Base-by-base conservation (phyloP, 495 filamentous ascomycete species). In the Tirmania nivea region DNA sequence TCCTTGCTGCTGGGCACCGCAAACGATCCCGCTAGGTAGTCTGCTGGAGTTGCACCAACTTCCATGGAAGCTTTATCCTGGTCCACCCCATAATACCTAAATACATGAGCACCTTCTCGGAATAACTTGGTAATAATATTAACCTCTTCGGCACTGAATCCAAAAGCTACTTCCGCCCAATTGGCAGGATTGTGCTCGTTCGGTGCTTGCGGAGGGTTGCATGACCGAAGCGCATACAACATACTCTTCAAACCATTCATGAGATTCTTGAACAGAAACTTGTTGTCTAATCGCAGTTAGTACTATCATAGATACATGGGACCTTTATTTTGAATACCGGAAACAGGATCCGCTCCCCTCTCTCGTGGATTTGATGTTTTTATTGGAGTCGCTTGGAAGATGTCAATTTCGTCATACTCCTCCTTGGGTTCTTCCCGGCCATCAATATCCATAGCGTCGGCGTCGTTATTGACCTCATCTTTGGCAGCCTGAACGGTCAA, bases 241-340 rank as follows among this genome's bases (percentile, higher is more conserved):
- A 93, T 89, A 60, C 86, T 94, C 65, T 96, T 99, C 10, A 99
- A 69, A 0, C 92, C 92, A 60, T 92, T 92, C 71, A 99, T 83
- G n/a, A 99, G 70, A 59, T 95, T 99, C 68, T 86, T 92, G 71
- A 99, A 96, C 1, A 99, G 69, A 62, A 96, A 99, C 59, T 96
- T 90, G 67, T 96, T 99, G 64, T 99, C 92, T 21, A 35, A 45
- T 35, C 10, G 10, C 20, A n/a, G 20, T 37, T 35, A 21, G 34
- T 39, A 54, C 25, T 3, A 31, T 31, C 25, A 31, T 31, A 31
- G 25, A 31, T 31, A 31, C 25, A 3, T 31, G 25, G 25, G 25
- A 7, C 7, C 25, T 25, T 9, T 21, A 51, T 31, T 31, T 31
- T 31, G 25, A 31, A 17, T 57, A 61, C 59, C 59, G n/a, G 81